These are phyloP conservation scores for Gyrodon lividus DNA, from an alignment of 768 basidiomycete species.

Conservation along the genomic window DNA sequence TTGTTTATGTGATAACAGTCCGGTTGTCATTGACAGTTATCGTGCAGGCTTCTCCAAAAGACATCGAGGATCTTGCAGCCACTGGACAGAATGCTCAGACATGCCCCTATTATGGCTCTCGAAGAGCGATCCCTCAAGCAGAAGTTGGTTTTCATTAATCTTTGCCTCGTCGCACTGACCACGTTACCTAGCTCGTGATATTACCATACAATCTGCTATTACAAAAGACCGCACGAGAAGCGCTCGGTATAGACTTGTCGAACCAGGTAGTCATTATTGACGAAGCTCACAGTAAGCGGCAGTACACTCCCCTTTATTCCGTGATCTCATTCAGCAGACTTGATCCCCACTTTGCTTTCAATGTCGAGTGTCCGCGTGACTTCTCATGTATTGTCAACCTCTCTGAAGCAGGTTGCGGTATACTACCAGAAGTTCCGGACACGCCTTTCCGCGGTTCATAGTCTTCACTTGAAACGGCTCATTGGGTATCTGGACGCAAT, in stretches of 20 bases:
- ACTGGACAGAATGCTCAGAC: constrained; percentile 65
- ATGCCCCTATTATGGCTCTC: constrained; percentile 93
- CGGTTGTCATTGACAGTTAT: background rate
- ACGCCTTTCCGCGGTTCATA: constrained; percentile 70
- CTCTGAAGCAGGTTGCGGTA: constrained; percentile 69
- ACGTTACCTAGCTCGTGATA: constrained; percentile 64
- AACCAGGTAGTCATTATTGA: constrained; percentile 90
- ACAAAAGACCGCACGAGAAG: constrained; percentile 78
- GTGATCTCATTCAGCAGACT: constrained; percentile 48
- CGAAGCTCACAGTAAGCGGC: constrained; percentile 87
- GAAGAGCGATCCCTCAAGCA: constrained; percentile 85
- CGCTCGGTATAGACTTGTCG: constrained; percentile 80
- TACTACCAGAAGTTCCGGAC: constrained; percentile 79
- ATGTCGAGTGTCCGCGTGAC: constrained; percentile 74
- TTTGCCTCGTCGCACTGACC: background rate
- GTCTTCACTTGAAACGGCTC: constrained; percentile 78
- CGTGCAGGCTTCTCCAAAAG: constrained; percentile 77
- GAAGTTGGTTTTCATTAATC: constrained; percentile 51
- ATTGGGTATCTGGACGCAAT: constrained; percentile 71
- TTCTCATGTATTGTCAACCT: constrained; percentile 51
- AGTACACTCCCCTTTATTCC: constrained; percentile 3
- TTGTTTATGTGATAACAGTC: background rate
- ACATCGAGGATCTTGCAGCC: constrained; percentile 88
- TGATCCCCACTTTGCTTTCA: constrained; percentile 87
- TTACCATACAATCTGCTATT: constrained; percentile 93